Conservation (phyloP, 1,284 basidiomycete species). For the Malassezia yamatoensis region DNA sequence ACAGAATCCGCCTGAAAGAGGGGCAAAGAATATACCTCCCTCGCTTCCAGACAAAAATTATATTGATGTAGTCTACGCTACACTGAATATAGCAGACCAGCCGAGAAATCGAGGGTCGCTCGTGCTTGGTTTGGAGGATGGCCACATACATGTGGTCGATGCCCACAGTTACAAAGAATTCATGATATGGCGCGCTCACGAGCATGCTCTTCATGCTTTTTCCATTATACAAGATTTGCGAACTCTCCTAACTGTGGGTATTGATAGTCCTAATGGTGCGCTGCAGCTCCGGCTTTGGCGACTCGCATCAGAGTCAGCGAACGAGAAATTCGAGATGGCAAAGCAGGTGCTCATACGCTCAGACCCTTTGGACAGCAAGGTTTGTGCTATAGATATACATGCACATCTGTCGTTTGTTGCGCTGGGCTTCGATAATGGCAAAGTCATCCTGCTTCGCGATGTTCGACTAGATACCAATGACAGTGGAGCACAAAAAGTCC, state of each 20-base stretch:
- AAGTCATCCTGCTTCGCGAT: conserved; percentile 79
- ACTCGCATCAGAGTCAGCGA: conserved; percentile 11
- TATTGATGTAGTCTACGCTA: background rate
- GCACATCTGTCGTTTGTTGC: conserved; percentile 73
- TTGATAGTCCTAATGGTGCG: conserved; percentile 27
- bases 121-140: conserved; percentile 27
- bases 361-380: too few relatives aligned
- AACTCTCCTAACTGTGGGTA: conserved; percentile 28
- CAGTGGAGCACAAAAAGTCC: conserved; percentile 20
- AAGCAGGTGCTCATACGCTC: too few relatives aligned
- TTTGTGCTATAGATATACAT: conserved; percentile 56
- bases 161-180: conserved; percentile 25
- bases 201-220: conserved; percentile 14
- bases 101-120: conserved; percentile 14
- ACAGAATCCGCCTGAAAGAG: too few relatives aligned
- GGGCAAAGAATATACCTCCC: too few relatives aligned
- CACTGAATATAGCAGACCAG: background rate
- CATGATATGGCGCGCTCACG: conserved; percentile 32
- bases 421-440: conserved; percentile 85
- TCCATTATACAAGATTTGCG: conserved; percentile 32
- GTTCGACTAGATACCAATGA: conserved; percentile 50
- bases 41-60: too few relatives aligned
- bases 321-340: too few relatives aligned
- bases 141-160: conserved; percentile 29
- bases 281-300: conserved; percentile 42